Evolutionary conservation across 768 basidiomycete genomes (phyloP).

Genomic region (Tricholoma furcatifolium): DNA sequence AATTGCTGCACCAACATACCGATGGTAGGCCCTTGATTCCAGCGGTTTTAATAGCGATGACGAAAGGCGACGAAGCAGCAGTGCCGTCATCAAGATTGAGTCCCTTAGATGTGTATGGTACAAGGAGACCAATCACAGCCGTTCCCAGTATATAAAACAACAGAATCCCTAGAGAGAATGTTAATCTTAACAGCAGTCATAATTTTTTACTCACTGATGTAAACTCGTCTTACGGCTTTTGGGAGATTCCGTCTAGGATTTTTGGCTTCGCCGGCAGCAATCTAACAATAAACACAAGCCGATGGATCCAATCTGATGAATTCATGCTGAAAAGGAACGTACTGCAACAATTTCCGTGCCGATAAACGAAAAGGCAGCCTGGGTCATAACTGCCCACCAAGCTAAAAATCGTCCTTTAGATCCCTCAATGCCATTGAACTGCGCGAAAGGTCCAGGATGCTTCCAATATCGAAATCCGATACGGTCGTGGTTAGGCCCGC

Average conservation of each 20-base stretch:
- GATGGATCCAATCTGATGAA: not conserved
- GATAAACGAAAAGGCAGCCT: constrained; percentile 91
- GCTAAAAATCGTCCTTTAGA: constrained; percentile 71
- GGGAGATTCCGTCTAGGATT: constrained; percentile 73
- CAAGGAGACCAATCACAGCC: constrained; percentile 78
- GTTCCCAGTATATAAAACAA: constrained; percentile 76
- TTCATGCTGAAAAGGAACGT: constrained; percentile 23
- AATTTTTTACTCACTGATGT: constrained; percentile 48
- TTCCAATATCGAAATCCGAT: constrained; percentile 81
- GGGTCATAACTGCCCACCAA: constrained; percentile 60
- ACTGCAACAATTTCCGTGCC: constrained; percentile 94
- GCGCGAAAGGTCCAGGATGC: constrained; percentile 84
- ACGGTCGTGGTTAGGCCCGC: constrained; percentile 80
- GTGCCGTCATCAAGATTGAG: constrained; percentile 56
- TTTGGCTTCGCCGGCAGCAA: constrained; percentile 87
- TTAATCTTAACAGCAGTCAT: not conserved
- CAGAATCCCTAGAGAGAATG: constrained; percentile 61
- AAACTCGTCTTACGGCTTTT: constrained; percentile 69
- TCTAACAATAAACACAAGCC: constrained; percentile 37
- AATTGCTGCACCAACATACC: constrained; percentile 38
- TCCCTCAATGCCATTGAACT: constrained; percentile 64
- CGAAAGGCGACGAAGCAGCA: constrained; percentile 82
- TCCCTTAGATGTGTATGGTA: constrained; percentile 62
- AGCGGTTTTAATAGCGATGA: constrained; percentile 81
- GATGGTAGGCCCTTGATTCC: constrained; percentile 88